Evolutionary conservation across 129 eudicot species (phyloP), one percentile per base, ranked within the genome.

Genomic region (Escallonia rubra): DNA sequence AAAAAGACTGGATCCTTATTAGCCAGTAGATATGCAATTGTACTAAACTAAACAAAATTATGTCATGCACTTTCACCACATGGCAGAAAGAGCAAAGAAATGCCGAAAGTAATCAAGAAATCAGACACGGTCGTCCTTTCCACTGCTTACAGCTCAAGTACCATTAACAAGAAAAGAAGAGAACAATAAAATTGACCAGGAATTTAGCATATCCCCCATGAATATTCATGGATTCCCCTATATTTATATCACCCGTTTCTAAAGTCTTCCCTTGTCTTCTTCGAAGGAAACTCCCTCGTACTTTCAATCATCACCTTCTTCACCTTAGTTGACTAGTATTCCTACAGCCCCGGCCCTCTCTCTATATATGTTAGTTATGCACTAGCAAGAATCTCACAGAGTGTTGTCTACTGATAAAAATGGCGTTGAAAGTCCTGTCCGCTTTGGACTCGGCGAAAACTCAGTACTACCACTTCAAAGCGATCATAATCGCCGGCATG

Each of bases 401-500:
- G 2, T 57, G 42, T n/a, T 3, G 61, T 57, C 39, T 5, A 57
- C 6, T 13, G 15, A 57, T 13, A 12, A n/a, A 5, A 16, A 76
- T 77, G 81, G 81, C 73, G 34, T 47, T 71, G 52, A 71, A 71
- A 53, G 76, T 77, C 11, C 43, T 71, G 4, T 64, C 85, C 5
- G 87, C 83, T 0, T 76, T 79, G 1, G 87, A 82, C 59, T 12
- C 63, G 1, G 84, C 84, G 4, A 72, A 64, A 66, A 72, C 81
- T 4, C 84, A 82, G 16, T 72, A 54, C 47, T 82, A 82, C 71
- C 87, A 79, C 50, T 82, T 82, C 64, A 82, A 74, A 59, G 84
- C 87, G 0, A 78, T 79, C n/a, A 63, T 71, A 10, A 67, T 82
- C 3, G 87, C 84, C 3, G 87, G 87, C 9, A 78, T 82, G 87